Base-by-base conservation (phyloP, 164 flowering plant species). In the Houttuynia cordata region DNA sequence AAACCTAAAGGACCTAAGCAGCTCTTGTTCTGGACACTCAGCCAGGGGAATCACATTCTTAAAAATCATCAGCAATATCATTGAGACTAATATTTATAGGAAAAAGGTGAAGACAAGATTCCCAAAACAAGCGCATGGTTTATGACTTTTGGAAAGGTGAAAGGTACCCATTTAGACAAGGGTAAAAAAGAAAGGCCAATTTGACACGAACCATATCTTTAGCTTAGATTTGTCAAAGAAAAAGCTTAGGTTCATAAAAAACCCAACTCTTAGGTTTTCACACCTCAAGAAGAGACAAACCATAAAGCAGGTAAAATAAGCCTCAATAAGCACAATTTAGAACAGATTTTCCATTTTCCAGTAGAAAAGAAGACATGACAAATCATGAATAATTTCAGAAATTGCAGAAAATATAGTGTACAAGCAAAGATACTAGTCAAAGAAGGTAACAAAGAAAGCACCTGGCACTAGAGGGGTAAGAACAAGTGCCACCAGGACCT, bases 391-490 rank as follows among this genome's bases (percentile, higher is more conserved):
- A 24, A 47, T 20, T 6, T 10, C 51, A 42, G 9, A 12, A 12
- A 12, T 7, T 14, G 49, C 14, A 45, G 17, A 45, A 45, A 12
- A 7, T 12, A 45, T 45, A 3, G 14, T 10, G 49, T 45, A 3
- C 7, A 45, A 45, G 49, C 17, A 12, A 45, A 45, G 49, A 45
- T 12, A 12, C 17, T 12, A 45, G 14, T 10, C 14, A 45, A 10
- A 12, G 12, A 1, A 45, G 2, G 17, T 2, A 45, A 7, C 14
- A 12, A n/a, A 12, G 1, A 45, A 45, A 12, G 17, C 14, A 59
- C 61, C 61, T 59, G 51, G 61, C 51, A 59, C 51, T 40, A n/a
- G 61, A 17, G 21, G 61, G 61, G 51, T 21, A 59, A 42, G 61
- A 20, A 23, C 61, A 59, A 59, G 50, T 17, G 21, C 0, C 10